These are phyloP conservation scores for Fraxinus quadrangulata DNA, from an alignment of 257 asterid genomes.

Conservation along the genomic window DNA sequence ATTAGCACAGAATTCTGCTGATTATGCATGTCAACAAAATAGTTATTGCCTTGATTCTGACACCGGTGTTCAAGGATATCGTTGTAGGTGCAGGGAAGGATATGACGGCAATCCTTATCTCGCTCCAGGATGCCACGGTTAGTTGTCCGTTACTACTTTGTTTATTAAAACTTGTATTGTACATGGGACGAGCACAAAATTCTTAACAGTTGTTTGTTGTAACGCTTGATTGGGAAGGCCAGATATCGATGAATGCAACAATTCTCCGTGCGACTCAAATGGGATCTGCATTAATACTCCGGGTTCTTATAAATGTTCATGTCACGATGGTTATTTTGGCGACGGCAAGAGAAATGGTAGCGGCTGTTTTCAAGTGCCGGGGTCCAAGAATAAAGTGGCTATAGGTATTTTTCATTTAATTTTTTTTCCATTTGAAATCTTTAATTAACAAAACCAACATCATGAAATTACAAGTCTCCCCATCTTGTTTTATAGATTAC, in stretches of 20 bases:
- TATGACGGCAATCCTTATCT: conserved; percentile 36
- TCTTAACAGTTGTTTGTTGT: no score
- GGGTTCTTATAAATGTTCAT: background rate
- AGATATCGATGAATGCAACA: background rate
- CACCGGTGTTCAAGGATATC: conserved; percentile 20
- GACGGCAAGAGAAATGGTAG: background rate
- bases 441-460: background rate
- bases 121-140: conserved; percentile 29
- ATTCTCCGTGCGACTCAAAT: background rate
- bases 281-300: background rate
- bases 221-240: background rate
- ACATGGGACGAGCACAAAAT: no score
- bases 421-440: background rate
- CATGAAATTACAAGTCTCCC: background rate
- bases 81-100: conserved; percentile 24
- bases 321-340: background rate
- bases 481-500: no score
- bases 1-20: background rate
- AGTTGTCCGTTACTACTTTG: no score
- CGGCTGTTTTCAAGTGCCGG: background rate
- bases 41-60: conserved; percentile 19
- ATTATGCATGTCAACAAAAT: conserved; percentile 19
- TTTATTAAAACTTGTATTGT: no score
- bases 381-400: background rate
- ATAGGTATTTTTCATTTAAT: background rate